phyloP scores from a whole-genome alignment of 208 protist species.

The Leishmania martiniquensis region DNA sequence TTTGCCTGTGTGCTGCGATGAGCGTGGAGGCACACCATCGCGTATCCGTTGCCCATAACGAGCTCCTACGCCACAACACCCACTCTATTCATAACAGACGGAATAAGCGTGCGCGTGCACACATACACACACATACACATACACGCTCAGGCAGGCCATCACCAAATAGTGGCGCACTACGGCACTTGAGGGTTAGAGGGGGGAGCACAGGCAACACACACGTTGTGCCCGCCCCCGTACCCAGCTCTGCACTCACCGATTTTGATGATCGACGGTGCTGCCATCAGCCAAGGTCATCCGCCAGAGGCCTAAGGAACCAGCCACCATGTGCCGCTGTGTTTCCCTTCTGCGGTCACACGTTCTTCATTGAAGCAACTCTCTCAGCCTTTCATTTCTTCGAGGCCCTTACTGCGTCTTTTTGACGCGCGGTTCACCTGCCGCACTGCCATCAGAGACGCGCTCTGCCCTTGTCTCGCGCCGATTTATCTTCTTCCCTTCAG shows the following conservation, averaged over 20 bases:
- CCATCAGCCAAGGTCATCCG: not conserved
- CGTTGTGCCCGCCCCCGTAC: not conserved
- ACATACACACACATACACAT: constrained; percentile 1
- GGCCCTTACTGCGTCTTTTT: not conserved
- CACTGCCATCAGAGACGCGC: not conserved
- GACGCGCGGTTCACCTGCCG: not conserved
- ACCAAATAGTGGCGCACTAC: not conserved
- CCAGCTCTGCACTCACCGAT: not conserved
- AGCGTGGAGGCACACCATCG: not conserved
- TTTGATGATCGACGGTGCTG: not conserved
- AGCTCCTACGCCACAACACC: not conserved
- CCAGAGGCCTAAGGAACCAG: not conserved
- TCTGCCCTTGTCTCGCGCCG: not conserved
- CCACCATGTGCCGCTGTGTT: not conserved
- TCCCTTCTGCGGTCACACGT: not conserved
- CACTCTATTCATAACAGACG: not conserved
- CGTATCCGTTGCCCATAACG: not conserved
- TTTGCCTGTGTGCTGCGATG: not conserved
- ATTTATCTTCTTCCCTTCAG: not conserved
- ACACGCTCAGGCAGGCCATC: not conserved
- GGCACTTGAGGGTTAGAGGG: not conserved
- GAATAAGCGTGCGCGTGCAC: not conserved
- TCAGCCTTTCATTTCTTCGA: not conserved
- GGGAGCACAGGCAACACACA: not conserved
- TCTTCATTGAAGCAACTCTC: not conserved